Percentiles rank a stretch among this genome's conserved stretches.
phyloP scores from a whole-genome alignment of 2,329 filamentous ascomycete genomes.

The Myrmaecium sp. region DNA sequence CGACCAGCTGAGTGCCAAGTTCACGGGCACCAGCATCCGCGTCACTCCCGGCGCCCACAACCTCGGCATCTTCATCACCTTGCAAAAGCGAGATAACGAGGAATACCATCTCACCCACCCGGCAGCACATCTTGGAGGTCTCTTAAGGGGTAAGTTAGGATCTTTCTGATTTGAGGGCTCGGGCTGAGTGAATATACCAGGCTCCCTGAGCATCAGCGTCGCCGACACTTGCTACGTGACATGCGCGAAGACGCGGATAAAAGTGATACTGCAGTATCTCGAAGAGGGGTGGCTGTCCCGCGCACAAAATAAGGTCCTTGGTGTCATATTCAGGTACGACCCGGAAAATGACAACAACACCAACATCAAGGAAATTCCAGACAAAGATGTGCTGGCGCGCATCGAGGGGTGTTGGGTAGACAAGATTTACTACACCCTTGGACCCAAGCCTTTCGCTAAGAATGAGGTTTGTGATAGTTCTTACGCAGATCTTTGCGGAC shows the following conservation, averaged over 20 bases:
- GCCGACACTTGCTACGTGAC: slow-evolving; percentile 78
- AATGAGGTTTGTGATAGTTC: slow-evolving; percentile 44
- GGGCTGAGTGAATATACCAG: slow-evolving; percentile 8
- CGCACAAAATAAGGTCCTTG: slow-evolving; percentile 79
- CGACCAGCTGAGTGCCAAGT: slow-evolving; percentile 93
- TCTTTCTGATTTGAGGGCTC: not conserved
- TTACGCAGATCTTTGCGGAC: no score
- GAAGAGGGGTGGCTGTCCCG: slow-evolving; percentile 92
- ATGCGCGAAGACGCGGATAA: slow-evolving; percentile 78
- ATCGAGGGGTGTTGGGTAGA: slow-evolving; percentile 78
- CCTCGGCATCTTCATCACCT: slow-evolving; percentile 81
- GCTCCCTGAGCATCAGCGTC: slow-evolving; percentile 77
- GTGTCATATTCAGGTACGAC: slow-evolving; percentile 80
- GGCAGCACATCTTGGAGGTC: slow-evolving; percentile 75
- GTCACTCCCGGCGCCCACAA: slow-evolving; percentile 88
- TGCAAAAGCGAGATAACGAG: slow-evolving; percentile 66
- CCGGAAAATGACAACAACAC: slow-evolving; percentile 67
- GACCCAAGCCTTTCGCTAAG: slow-evolving; percentile 28
- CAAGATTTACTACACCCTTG: slow-evolving; percentile 43
- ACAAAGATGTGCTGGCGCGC: slow-evolving; percentile 65
- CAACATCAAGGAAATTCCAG: slow-evolving; percentile 70
- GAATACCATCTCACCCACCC: slow-evolving; percentile 93
- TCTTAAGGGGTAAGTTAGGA: slow-evolving; percentile 53
- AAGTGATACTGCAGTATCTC: slow-evolving; percentile 80
- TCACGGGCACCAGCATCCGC: slow-evolving; percentile 86